Evolutionary conservation across 495 filamentous ascomycete species (phyloP).

Genomic region (Clohesyomyces aquaticus): DNA sequence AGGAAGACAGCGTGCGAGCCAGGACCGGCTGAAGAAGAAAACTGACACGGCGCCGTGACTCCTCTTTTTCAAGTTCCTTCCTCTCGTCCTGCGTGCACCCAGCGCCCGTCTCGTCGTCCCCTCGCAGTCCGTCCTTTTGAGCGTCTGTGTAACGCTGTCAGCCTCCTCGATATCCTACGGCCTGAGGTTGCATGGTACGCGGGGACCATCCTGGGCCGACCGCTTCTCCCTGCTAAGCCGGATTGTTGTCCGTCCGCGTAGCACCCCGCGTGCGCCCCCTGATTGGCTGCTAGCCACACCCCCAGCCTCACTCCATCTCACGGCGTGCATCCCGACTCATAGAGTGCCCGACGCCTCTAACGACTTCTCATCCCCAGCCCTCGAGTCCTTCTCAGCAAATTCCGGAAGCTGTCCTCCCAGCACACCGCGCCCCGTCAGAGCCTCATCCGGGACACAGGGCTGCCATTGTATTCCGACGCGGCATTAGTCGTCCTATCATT

Average conservation of each 20-base stretch:
- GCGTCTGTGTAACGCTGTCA: conserved; percentile 1
- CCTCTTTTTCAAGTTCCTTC: background rate
- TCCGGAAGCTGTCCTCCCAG: background rate
- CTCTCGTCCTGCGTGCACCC: background rate
- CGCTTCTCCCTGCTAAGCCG: conserved; percentile 21
- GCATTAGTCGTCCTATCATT: background rate
- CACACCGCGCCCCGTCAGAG: conserved; percentile 16
- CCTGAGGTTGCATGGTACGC: background rate
- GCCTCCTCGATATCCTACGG: background rate
- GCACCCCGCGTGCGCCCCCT: background rate
- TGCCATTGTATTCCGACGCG: conserved; percentile 1
- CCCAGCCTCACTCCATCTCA: background rate
- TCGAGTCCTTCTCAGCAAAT: background rate
- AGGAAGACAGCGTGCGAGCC: no score
- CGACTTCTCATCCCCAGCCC: background rate
- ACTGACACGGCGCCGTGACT: background rate
- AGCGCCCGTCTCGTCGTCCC: background rate
- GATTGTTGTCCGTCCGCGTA: conserved; percentile 10
- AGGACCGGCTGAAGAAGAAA: background rate
- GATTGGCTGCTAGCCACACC: conserved; percentile 14
- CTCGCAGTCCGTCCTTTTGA: background rate
- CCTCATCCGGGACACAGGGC: conserved; percentile 8
- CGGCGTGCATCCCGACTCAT: no score
- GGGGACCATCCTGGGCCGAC: no score
- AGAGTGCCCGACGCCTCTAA: background rate